These are phyloP conservation scores for Olyra latifolia DNA, from an alignment of 176 grass and related monocot species.

Conservation along the genomic window DNA sequence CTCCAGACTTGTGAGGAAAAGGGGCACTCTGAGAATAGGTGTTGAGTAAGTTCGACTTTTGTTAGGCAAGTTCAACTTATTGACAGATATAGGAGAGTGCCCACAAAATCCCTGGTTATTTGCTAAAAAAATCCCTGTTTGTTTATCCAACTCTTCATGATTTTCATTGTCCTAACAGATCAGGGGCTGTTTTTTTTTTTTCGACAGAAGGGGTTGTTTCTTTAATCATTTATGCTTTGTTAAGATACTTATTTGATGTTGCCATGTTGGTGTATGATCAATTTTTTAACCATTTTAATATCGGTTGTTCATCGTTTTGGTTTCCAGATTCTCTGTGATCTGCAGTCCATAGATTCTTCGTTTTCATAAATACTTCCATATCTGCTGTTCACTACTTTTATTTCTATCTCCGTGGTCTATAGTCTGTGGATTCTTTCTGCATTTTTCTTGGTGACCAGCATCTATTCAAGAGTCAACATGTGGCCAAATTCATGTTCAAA, in stretches of 20 bases:
- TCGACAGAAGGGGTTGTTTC: too few relatives aligned
- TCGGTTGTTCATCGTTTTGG: not conserved
- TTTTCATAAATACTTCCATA: not conserved
- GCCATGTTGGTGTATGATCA: not conserved
- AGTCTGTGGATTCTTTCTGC: not conserved
- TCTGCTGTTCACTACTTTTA: not conserved
- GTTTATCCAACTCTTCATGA: not conserved
- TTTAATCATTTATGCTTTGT: not conserved
- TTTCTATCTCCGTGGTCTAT: constrained; percentile 1
- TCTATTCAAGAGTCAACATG: constrained; percentile 15
- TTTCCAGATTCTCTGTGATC: not conserved
- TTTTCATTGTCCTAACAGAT: not conserved
- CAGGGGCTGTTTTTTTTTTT: not conserved
- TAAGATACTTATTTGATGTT: not conserved
- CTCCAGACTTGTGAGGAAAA: too few relatives aligned
- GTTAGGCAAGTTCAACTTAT: not conserved
- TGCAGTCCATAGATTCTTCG: not conserved
- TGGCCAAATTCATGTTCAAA: constrained; percentile 24
- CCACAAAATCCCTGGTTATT: not conserved
- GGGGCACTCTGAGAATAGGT: too few relatives aligned
- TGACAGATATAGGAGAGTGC: not conserved
- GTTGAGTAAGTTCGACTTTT: too few relatives aligned
- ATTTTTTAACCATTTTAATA: not conserved
- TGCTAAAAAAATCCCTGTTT: not conserved
- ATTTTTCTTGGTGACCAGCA: not conserved